Conservation (phyloP, 768 basidiomycete species). For the Kwoniella sp. region DNA sequence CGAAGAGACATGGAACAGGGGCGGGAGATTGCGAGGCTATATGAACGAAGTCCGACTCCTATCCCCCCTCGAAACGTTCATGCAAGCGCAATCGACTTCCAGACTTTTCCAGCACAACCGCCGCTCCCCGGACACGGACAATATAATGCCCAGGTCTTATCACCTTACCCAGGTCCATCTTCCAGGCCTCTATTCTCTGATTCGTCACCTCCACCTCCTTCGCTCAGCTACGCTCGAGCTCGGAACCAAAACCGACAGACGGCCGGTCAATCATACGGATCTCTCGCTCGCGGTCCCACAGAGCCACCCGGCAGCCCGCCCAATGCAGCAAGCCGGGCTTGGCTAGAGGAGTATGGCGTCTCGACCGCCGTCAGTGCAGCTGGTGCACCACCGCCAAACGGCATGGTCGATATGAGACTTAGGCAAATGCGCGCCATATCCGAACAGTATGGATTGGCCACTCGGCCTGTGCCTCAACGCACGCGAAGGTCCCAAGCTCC, state of each 20-base stretch:
- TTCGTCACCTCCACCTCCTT: conserved; percentile 11
- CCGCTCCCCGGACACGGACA: neutral
- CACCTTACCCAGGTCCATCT: neutral
- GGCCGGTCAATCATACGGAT: no score
- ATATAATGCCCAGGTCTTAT: neutral
- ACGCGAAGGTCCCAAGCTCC: neutral
- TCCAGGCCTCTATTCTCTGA: neutral
- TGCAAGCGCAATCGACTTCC: neutral
- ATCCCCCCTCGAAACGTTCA: neutral
- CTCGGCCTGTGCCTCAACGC: neutral
- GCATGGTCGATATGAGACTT: no score
- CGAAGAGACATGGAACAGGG: neutral
- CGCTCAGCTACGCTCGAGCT: conserved; percentile 10
- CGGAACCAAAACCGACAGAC: neutral
- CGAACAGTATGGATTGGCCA: no score
- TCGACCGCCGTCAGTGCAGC: neutral
- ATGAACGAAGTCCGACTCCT: neutral
- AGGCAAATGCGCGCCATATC: no score
- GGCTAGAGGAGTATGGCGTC: conserved; percentile 20
- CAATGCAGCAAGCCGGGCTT: conserved; percentile 7
- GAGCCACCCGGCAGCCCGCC: conserved; percentile 6
- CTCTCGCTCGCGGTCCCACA: no score
- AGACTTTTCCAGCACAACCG: neutral
- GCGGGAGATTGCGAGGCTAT: neutral
- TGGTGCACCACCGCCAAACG: no score